These are phyloP conservation scores for Aspergillus conjunctus DNA, from an alignment of 495 filamentous ascomycete species.

Conservation along the genomic window DNA sequence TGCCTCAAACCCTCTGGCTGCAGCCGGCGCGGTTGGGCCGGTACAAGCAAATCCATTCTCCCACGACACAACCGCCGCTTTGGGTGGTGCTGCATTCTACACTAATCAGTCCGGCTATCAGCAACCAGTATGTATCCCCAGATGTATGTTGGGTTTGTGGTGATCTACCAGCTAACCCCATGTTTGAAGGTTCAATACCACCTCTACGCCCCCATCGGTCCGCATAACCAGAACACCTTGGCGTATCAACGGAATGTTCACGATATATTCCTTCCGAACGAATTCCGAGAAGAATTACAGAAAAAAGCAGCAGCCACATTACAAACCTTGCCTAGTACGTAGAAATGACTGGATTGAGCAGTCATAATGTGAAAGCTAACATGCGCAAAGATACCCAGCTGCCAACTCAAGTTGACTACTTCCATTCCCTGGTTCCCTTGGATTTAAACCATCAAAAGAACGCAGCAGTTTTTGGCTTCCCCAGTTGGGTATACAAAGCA, in stretches of 20 bases:
- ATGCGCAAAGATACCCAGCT: conserved; percentile 61
- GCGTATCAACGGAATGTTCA: conserved; percentile 82
- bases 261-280: conserved; percentile 87
- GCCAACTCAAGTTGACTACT: conserved; percentile 75
- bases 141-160: background rate
- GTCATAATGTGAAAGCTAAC: conserved; percentile 14
- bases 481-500: conserved; percentile 96
- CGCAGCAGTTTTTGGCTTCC: conserved; percentile 74
- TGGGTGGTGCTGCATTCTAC: conserved; percentile 58
- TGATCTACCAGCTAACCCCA: background rate
- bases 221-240: conserved; percentile 73
- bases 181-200: conserved; percentile 75
- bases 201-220: conserved; percentile 85
- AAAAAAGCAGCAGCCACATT: conserved; percentile 82
- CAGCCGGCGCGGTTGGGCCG: conserved; percentile 49
- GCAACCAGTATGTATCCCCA: conserved; percentile 63
- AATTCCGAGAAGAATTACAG: conserved; percentile 82
- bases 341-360: background rate
- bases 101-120: conserved; percentile 54
- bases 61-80: conserved; percentile 55
- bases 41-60: conserved; percentile 68
- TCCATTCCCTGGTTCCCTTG: conserved; percentile 88
- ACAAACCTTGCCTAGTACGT: conserved; percentile 80
- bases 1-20: conserved; percentile 52
- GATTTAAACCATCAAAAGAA: conserved; percentile 80